These are phyloP conservation scores for Pseudozyma sp. DNA, from an alignment of 1,284 basidiomycete genomes.

Conservation along the genomic window DNA sequence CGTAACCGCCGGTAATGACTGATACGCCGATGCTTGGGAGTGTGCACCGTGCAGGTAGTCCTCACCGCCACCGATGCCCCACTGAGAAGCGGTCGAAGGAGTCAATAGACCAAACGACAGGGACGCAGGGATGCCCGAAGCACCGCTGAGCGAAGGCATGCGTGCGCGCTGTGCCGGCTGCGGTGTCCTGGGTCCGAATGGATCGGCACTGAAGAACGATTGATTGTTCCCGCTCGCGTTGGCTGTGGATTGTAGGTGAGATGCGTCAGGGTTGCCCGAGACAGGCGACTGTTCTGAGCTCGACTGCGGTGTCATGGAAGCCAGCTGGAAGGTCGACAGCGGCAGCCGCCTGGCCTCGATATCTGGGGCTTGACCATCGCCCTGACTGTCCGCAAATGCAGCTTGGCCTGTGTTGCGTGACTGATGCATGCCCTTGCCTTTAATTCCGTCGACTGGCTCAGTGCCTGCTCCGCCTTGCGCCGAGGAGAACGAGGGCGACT, in stretches of 20 bases:
- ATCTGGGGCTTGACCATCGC: constrained; percentile 15
- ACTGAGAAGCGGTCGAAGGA: constrained; percentile 14
- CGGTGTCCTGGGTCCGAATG: constrained; percentile 28
- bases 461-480: background rate
- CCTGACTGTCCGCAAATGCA: constrained; percentile 9
- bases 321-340: constrained; percentile 45
- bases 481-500: background rate
- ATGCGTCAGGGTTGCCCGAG: constrained; percentile 8
- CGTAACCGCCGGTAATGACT: constrained; percentile 27
- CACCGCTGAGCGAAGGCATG: constrained; percentile 30
- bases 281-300: constrained; percentile 33
- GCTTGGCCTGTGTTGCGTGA: constrained; percentile 4
- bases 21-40: constrained; percentile 25
- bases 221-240: background rate
- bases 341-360: constrained; percentile 38
- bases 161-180: constrained; percentile 18
- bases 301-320: constrained; percentile 27
- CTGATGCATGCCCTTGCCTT: background rate
- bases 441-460: background rate
- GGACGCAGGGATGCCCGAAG: constrained; percentile 25
- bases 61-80: constrained; percentile 12
- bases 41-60: constrained; percentile 35
- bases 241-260: background rate
- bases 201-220: constrained; percentile 7
- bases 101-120: constrained; percentile 41